Base-by-base conservation (phyloP, 768 basidiomycete genomes). In the Hysterangium stoloniferum region DNA sequence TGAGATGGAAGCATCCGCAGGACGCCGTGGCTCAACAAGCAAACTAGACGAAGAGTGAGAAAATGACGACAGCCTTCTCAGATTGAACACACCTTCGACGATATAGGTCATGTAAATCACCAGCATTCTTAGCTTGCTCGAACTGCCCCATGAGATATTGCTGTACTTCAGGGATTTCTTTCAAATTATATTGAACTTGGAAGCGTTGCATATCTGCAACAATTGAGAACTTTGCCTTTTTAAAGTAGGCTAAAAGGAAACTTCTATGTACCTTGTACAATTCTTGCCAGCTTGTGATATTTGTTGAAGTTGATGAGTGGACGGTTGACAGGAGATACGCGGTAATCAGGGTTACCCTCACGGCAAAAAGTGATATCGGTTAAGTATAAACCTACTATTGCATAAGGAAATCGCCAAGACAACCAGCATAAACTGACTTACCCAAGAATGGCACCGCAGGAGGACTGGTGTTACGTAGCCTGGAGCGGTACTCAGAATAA, bases 371-470 rank as follows among this genome's bases (percentile, higher is more conserved):
- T 97, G 53, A 96, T 76, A 65, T 94, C 92, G 8, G 92, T 92
- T 55, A 94, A 70, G 64, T 92, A 93, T 31, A 91, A 71, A 43
- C 86, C 87, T 88, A 53, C 6, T 48, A 58, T 57, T 45, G 52
- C 33, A 25, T 31, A 52, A 65, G 51, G 50, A 37, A 37, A 27
- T 20, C 25, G 37, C 13, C 53, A 34, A 25, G 32, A 37, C n/a
- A 36, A 4, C 9, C 22, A 33, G 15, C 4, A 51, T 37, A 34
- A 33, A 20, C 8, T 47, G 8, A 57, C 72, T 61, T 68, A 79
- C 94, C 95, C 42, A 99, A 75, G 78, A 98, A 99, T 2, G 95
- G 95, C 32, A 99, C 80, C 20, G 91, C 92, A 6, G 95, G 93
- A 11, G 92, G 87, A 4, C 81, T 78, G n/a, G 85, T 91, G 58